Base-by-base conservation (phyloP, 2,329 filamentous ascomycete genomes). In the Ceratocystis harringtonii region DNA sequence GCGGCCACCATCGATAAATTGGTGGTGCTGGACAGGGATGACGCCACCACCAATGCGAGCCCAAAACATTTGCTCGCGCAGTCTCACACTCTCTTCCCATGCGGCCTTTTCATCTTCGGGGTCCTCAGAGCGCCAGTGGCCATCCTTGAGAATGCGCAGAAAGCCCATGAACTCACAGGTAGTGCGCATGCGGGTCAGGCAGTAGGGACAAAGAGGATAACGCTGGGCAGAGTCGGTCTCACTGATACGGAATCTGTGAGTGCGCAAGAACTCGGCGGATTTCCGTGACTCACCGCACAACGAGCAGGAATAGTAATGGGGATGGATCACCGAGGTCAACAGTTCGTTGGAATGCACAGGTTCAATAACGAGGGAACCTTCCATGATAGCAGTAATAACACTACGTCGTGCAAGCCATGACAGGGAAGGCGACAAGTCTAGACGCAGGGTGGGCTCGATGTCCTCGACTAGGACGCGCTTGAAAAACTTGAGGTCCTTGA, bases 61-160 rank as follows among this genome's bases (percentile, higher is more conserved):
- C 94, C 94, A 99, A 73, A 99, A 99, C 88, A 99, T 96, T 70
- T 92, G 86, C 74, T 99, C 94, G 62, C 94, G 82, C 61, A 97
- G 76, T 36, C 88, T 84, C 10, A 96, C 88, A 66, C 90, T 90
- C 77, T 99, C 94, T 73, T 97, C 92, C 94, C 94, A 99, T 0
- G 91, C 90, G 32, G 85, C 84, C 72, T 88, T 90, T 75, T 95
- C 90, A 43, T 91, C 89, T 62, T 94, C 90, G 48, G 88, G 84
- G 66, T 88, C 89, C 60, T 92, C 89, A 12, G 88, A 86, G 62
- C 89, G 85, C 85, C 94, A 94, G 71, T 96, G 88, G 1, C 94
- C 94, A 70, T 96, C 92, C 70, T 92, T 90, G 66, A 97, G 83
- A 76, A 97, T 90, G 58, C 92, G 83, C 65, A 99, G 75, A 72